A percentile compares a stretch with the other conserved stretches of the same genome.
Conservation (phyloP, 768 basidiomycete genomes). For the Chalciporus sphaerocephalus region DNA sequence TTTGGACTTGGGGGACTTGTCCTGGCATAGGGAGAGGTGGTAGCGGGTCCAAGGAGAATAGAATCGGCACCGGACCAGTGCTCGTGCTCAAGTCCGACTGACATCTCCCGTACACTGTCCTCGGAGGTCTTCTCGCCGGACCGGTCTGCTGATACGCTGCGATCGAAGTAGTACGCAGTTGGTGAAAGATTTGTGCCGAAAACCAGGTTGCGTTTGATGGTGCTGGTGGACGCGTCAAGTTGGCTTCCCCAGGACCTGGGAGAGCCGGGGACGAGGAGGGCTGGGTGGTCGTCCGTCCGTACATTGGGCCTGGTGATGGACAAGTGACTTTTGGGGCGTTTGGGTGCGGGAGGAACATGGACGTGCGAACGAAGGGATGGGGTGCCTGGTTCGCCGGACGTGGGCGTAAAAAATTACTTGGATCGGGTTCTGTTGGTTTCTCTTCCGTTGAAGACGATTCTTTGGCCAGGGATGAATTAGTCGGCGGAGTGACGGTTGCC, state of each 20-base stretch:
- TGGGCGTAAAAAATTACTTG: conserved; percentile 24
- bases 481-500: conserved; percentile 15
- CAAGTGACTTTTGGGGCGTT: conserved; percentile 43
- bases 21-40: conserved; percentile 20
- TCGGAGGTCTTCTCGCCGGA: conserved; percentile 11
- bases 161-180: conserved; percentile 18
- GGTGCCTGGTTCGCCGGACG: conserved; percentile 20
- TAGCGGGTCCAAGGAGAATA: conserved; percentile 53
- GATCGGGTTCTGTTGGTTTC: conserved; percentile 7
- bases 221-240: neutral
- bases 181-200: conserved; percentile 26
- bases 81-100: conserved; percentile 47
- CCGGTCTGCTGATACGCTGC: conserved; percentile 18
- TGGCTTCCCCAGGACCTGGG: conserved; percentile 6
- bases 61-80: conserved; percentile 56
- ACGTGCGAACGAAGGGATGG: conserved; percentile 33
- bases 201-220: conserved; percentile 29
- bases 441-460: conserved; percentile 1
- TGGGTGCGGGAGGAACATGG: conserved; percentile 51
- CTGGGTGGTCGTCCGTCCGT: conserved; percentile 37
- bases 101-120: conserved; percentile 60
- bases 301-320: conserved; percentile 51
- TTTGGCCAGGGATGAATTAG: neutral
- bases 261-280: conserved; percentile 11
- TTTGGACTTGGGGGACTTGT: neutral